Evolutionary conservation across 345 rosid species (phyloP).

Genomic region (Nasturtium officinale): DNA sequence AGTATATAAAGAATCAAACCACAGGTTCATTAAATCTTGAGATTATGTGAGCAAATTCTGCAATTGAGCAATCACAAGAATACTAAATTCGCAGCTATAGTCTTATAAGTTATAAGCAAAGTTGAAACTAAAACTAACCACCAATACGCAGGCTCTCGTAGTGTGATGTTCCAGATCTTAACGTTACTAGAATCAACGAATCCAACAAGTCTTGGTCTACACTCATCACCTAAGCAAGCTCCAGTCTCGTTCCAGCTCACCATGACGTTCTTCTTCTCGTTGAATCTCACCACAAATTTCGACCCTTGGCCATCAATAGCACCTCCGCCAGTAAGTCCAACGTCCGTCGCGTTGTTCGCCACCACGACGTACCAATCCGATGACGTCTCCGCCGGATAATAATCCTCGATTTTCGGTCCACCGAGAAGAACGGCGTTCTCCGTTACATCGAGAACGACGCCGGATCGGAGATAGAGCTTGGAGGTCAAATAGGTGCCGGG

Average conservation of each 20-base stretch:
- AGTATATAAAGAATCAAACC: not conserved
- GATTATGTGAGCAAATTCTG: slow-evolving; percentile 15
- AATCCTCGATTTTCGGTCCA: slow-evolving; percentile 67
- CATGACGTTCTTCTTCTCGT: slow-evolving; percentile 83
- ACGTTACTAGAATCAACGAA: slow-evolving; percentile 71
- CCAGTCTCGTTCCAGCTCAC: slow-evolving; percentile 92
- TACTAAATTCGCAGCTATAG: not conserved
- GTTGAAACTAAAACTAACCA: slow-evolving; percentile 56
- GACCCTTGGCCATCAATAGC: slow-evolving; percentile 81
- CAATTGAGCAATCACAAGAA: slow-evolving; percentile 9
- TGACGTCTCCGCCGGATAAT: slow-evolving; percentile 56
- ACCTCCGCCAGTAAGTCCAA: slow-evolving; percentile 92
- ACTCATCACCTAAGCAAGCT: slow-evolving; percentile 84
- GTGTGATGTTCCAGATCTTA: slow-evolving; percentile 61
- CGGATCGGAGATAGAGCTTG: slow-evolving; percentile 68
- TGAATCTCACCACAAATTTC: slow-evolving; percentile 65
- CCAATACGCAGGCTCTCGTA: slow-evolving; percentile 90
- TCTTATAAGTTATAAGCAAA: not conserved
- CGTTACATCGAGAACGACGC: slow-evolving; percentile 62
- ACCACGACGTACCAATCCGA: slow-evolving; percentile 77
- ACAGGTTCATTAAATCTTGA: not conserved
- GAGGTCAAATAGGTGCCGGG: slow-evolving; percentile 77
- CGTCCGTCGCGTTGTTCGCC: slow-evolving; percentile 75
- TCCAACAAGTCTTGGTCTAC: slow-evolving; percentile 79
- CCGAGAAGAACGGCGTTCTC: slow-evolving; percentile 68